Conservation (phyloP, 2,329 filamentous ascomycete species). For the Colletotrichum lupini region DNA sequence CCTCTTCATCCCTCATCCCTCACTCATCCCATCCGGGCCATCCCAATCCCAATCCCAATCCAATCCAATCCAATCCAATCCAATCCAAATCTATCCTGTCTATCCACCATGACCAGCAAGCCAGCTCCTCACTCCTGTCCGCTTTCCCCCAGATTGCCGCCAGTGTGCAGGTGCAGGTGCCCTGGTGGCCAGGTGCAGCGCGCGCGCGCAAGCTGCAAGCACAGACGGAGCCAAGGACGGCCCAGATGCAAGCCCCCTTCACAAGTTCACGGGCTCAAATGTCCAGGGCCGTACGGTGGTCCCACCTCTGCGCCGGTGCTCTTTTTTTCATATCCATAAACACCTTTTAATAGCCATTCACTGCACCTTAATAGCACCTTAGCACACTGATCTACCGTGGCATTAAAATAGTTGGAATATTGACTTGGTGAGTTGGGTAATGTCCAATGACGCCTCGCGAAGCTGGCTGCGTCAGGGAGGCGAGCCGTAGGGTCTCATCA, state of each 20-base stretch:
- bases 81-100: conserved; percentile 2
- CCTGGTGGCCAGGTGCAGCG: background rate
- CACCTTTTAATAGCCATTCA: conserved; percentile 2
- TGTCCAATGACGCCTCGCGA: background rate
- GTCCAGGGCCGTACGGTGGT: conserved; percentile 30
- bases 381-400: background rate
- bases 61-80: background rate
- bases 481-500: background rate
- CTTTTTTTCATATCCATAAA: background rate
- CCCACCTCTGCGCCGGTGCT: conserved; percentile 21
- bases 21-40: background rate
- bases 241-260: conserved; percentile 22
- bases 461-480: background rate
- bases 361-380: background rate
- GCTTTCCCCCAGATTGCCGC: conserved; percentile 35
- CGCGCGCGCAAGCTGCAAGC: conserved; percentile 24
- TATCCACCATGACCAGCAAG: too few relatives aligned
- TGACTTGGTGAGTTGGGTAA: background rate
- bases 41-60: background rate
- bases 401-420: background rate
- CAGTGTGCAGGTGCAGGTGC: background rate
- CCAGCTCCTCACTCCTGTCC: background rate
- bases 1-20: background rate
- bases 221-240: conserved; percentile 36
- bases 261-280: background rate